A percentile compares a stretch with the other conserved stretches of the same genome.
Evolutionary conservation across 306 rosid species (phyloP).

Genomic region (Senna siamea): DNA sequence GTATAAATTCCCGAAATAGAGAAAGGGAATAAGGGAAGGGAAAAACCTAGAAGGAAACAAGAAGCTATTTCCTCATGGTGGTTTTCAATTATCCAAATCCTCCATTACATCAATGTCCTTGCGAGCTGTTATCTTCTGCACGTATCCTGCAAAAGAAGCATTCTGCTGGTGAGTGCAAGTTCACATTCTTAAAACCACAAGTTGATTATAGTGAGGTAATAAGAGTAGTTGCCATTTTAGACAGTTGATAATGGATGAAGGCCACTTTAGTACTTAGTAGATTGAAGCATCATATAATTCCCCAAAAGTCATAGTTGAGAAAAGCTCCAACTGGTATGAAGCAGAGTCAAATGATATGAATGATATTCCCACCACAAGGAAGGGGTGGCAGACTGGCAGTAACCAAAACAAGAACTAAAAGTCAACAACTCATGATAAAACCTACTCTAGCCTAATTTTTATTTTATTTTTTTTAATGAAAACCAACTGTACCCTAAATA

Average conservation of each 20-base stretch:
- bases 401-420: constrained; percentile 13
- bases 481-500: constrained; percentile 2
- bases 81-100: constrained; percentile 80
- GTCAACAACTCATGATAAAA: constrained; percentile 11
- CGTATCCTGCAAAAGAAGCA: constrained; percentile 75
- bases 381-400: background rate
- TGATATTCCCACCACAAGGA: constrained; percentile 30
- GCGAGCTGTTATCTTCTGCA: constrained; percentile 94
- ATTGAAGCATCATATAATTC: constrained; percentile 6
- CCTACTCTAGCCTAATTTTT: constrained; percentile 2
- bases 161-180: constrained; percentile 27
- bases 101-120: constrained; percentile 85
- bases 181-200: constrained; percentile 27
- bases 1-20: constrained; percentile 32
- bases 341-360: constrained; percentile 18
- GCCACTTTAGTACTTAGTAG: constrained; percentile 8
- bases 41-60: constrained; percentile 5
- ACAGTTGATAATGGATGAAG: constrained; percentile 22
- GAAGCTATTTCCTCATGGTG: constrained; percentile 48
- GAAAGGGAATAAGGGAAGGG: constrained; percentile 26
- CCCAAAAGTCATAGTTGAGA: too few relatives aligned
- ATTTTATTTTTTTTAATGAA: too few relatives aligned
- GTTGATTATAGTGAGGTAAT: background rate
- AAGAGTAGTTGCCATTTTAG: constrained; percentile 11
- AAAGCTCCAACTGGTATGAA: too few relatives aligned